Conservation (phyloP, 495 filamentous ascomycete genomes). For the Pseudotulostoma volvatum region DNA sequence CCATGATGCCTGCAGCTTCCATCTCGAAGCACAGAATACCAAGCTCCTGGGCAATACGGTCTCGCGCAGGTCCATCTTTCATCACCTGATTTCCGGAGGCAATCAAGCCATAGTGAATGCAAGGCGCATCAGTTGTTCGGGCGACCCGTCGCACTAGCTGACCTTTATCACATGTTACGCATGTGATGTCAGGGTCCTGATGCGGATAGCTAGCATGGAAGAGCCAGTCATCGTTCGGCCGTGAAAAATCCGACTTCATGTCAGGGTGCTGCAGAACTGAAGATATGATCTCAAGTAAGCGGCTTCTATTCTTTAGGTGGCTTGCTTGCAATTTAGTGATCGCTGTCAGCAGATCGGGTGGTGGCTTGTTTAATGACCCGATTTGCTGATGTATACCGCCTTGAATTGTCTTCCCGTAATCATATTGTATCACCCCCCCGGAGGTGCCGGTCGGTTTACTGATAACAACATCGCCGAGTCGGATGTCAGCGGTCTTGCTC, state of each 20-base stretch:
- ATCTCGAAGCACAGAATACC: constrained; percentile 12
- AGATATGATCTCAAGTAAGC: no score
- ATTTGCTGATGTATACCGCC: constrained; percentile 12
- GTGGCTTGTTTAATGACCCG: constrained; percentile 17
- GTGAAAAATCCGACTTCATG: constrained; percentile 8
- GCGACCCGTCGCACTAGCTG: constrained; percentile 3
- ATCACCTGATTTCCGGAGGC: no score
- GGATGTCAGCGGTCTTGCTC: constrained; percentile 14
- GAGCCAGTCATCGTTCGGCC: constrained; percentile 8
- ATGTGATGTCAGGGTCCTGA: constrained; percentile 3
- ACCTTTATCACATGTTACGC: constrained; percentile 5
- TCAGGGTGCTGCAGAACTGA: no score
- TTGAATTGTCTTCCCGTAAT: constrained; percentile 5
- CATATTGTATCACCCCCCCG: constrained; percentile 9
- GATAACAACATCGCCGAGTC: no score
- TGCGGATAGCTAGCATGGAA: constrained; percentile 13
- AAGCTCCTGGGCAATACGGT: constrained; percentile 2
- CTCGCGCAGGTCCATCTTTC: no score
- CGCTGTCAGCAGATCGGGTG: constrained; percentile 11
- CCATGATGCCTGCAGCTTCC: no score
- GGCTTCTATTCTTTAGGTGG: background rate
- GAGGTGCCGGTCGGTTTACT: constrained; percentile 6
- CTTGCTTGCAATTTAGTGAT: constrained; percentile 10
- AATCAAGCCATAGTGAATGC: no score
- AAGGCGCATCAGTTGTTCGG: constrained; percentile 3